A percentile compares a stretch with the other conserved stretches of the same genome.
Evolutionary conservation across 192 early-diverging fungal genomes (phyloP).

Genomic region (Paraglomus occultum): DNA sequence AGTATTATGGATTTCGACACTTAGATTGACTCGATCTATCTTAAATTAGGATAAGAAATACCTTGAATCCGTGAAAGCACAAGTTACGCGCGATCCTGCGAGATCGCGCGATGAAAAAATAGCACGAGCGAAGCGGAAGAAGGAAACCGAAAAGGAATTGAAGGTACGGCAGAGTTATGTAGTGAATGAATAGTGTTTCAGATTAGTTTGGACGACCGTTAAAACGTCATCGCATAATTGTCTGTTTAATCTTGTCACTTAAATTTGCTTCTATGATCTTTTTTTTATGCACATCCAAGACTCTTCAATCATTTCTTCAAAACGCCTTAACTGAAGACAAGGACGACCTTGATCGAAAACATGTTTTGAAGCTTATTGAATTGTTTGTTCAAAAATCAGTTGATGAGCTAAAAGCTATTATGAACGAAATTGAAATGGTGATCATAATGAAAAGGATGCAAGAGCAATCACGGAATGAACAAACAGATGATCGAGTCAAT

Average conservation of each 20-base stretch:
- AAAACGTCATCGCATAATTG: too few species aligned
- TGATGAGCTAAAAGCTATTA: constrained; percentile 65
- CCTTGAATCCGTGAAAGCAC: constrained; percentile 39
- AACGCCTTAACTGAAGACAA: constrained; percentile 35
- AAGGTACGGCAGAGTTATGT: constrained; percentile 47
- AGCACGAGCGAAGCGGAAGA: constrained; percentile 61
- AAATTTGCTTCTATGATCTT: neutral
- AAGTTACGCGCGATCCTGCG: constrained; percentile 47
- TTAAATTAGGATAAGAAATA: constrained; percentile 38
- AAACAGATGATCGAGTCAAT: constrained; percentile 29
- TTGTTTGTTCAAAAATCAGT: constrained; percentile 69
- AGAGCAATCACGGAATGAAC: constrained; percentile 31
- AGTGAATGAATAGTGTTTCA: neutral
- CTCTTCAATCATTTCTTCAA: neutral
- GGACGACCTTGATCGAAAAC: constrained; percentile 77
- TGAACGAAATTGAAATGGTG: constrained; percentile 80
- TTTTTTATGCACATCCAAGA: neutral
- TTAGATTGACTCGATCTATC: neutral
- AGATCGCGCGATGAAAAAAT: constrained; percentile 68
- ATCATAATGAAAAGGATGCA: constrained; percentile 66
- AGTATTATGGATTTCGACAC: neutral
- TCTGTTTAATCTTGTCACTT: neutral
- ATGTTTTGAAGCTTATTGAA: constrained; percentile 69
- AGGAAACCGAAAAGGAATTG: constrained; percentile 58
- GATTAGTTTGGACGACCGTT: neutral